Conservation (phyloP, 257 asterid genomes). For the Echium plantagineum region DNA sequence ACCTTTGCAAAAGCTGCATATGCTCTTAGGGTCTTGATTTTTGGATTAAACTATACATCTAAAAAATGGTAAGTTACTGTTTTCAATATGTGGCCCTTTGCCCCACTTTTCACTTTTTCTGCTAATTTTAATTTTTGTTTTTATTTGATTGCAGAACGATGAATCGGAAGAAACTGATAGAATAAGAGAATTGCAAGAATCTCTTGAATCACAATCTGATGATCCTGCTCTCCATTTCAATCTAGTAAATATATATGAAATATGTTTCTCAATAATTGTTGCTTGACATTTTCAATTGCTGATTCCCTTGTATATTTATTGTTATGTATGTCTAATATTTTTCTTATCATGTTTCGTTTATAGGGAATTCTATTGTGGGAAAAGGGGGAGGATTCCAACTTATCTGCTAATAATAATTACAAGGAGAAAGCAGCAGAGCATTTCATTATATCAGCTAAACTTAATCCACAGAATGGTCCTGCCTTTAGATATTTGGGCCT, state of each 20-base stretch:
- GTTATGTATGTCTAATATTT: not conserved
- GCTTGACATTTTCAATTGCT: not conserved
- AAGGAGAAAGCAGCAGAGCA: slow-evolving; percentile 56
- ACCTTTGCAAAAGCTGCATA: not conserved
- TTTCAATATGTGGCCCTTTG: not conserved
- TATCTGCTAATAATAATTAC: too few species aligned
- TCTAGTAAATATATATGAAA: slow-evolving; percentile 26
- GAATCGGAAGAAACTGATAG: not conserved
- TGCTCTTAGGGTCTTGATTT: not conserved
- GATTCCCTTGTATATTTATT: not conserved
- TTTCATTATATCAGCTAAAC: slow-evolving; percentile 59
- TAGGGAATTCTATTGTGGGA: slow-evolving; percentile 76
- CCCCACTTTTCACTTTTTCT: not conserved
- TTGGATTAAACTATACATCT: not conserved
- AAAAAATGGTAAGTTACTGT: not conserved
- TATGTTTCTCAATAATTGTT: not conserved
- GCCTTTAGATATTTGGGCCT: slow-evolving; percentile 85
- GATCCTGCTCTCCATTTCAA: slow-evolving; percentile 53
- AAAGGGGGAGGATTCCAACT: slow-evolving; percentile 30
- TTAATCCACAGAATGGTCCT: slow-evolving; percentile 61
- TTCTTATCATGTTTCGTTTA: not conserved
- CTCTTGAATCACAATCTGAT: slow-evolving; percentile 33
- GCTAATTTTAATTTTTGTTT: too few species aligned
- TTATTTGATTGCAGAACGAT: not conserved
- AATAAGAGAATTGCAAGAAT: slow-evolving; percentile 32